Evolutionary conservation across 306 rosid species (phyloP), one percentile per base, ranked within the genome.

Genomic region (Potentilla sterilis): DNA sequence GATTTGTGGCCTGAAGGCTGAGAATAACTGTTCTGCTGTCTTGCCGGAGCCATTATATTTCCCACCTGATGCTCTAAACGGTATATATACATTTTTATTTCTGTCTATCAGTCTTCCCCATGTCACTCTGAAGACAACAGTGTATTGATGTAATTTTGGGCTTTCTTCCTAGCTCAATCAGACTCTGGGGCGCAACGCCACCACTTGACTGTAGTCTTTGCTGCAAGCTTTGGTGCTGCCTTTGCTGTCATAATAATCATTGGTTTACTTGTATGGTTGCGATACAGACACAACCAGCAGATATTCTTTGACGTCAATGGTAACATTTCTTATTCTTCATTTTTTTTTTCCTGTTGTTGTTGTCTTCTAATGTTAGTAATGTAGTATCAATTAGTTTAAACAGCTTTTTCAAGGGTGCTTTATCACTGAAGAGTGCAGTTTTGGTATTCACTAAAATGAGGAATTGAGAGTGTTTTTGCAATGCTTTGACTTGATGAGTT

Each of bases 271-370:
- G 78, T 92, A 75, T 96, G 99, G 99, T 90, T 91, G 96, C 87
- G 98, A 34, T 92, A 90, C 67, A 84, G 97, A 83, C 91, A 80
- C 80, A 96, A 96, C 81, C 89, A 89, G 84, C 99, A 96, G 83
- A 90, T 96, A 82, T 96, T 96, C 96, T 96, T 96, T 62, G 99
- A 96, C 77, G 90, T 96, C 44, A 92, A 84, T 81, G 99, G 99
- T 90, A 76, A 84, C 88, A 84, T 68, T 70, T 58, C 70, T 69
- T 44, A 52, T 65, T 2, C 47, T 21, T 76, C 49, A 52, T 65
- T 35, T 19, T 6, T 42, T 28, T 9, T 5, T 35, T 58, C 28
- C 28, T 28, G 28, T 28, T n/a, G 22, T 41, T 48, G 52, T 28
- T 28, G 16, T 21, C 35, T 2, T 28, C 9, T 21, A 14, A 5